Percentiles rank a stretch among this genome's conserved stretches.
Evolutionary conservation across 768 basidiomycete genomes (phyloP).

Genomic region (Lactifluus rugatus): DNA sequence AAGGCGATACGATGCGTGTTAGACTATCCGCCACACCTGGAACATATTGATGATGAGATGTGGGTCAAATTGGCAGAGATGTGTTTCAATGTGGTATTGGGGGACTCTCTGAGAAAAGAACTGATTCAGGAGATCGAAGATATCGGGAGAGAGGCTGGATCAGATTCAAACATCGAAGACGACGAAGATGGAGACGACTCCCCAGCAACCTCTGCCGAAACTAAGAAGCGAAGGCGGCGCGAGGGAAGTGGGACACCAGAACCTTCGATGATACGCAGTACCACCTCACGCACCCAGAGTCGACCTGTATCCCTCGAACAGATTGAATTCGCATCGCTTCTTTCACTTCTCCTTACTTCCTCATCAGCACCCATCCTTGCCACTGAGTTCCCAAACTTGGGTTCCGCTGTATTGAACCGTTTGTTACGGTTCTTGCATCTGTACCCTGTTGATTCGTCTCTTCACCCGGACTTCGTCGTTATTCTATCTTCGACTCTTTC

Average conservation of each 20-base stretch:
- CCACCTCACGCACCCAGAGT: constrained; percentile 17
- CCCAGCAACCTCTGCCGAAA: constrained; percentile 17
- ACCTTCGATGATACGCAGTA: constrained; percentile 6
- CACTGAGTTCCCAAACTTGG: constrained; percentile 31
- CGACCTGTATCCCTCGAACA: constrained; percentile 43
- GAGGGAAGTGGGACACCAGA: constrained; percentile 7
- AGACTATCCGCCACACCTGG: constrained; percentile 63
- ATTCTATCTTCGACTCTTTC: constrained; percentile 60
- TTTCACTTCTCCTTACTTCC: constrained; percentile 50
- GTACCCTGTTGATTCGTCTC: constrained; percentile 65
- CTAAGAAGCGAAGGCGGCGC: constrained; percentile 31
- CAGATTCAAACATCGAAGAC: constrained; percentile 25
- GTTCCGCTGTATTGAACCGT: constrained; percentile 47
- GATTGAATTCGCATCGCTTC: constrained; percentile 59
- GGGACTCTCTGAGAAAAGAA: constrained; percentile 37
- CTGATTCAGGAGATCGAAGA: constrained; percentile 28
- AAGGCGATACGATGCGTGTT: constrained; percentile 65
- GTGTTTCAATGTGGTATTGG: constrained; percentile 70
- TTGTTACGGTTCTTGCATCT: constrained; percentile 52
- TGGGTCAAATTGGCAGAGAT: constrained; percentile 68
- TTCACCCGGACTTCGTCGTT: constrained; percentile 66
- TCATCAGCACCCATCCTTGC: constrained; percentile 49
- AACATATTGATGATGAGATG: constrained; percentile 49
- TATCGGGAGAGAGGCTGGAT: constrained; percentile 25
- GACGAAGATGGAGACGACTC: constrained; percentile 27